Evolutionary conservation across 352 stramenopile genomes (phyloP).

Genomic region (Saprolegnia diclina): DNA sequence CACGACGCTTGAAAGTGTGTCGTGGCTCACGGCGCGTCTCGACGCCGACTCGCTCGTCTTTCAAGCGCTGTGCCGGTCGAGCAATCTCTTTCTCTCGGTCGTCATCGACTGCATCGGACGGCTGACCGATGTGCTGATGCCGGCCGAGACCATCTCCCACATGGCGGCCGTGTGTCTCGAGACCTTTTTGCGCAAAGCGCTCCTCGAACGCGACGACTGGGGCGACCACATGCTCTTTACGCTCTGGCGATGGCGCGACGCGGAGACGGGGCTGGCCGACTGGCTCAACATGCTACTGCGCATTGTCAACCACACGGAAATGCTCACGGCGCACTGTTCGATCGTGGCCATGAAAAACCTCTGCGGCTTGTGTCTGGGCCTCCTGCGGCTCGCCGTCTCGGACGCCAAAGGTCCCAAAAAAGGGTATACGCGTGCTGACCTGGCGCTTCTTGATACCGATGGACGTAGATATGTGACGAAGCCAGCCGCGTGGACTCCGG

Average conservation of each 20-base stretch:
- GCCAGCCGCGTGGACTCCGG: not conserved
- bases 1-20: not conserved
- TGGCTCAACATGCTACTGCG: slow-evolving; percentile 59
- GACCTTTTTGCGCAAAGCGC: slow-evolving; percentile 34
- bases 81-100: slow-evolving; percentile 23
- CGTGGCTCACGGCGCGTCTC: slow-evolving; percentile 4
- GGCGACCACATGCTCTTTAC: slow-evolving; percentile 54
- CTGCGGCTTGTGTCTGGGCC: slow-evolving; percentile 38
- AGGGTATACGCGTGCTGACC: not conserved
- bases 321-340: slow-evolving; percentile 40
- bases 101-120: not conserved
- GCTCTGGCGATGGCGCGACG: slow-evolving; percentile 43
- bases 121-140: not conserved
- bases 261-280: slow-evolving; percentile 23
- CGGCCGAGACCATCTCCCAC: not conserved
- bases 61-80: slow-evolving; percentile 44
- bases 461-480: not conserved
- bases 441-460: too few species aligned
- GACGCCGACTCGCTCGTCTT: slow-evolving; percentile 37
- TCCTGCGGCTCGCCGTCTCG: not conserved
- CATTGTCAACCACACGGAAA: slow-evolving; percentile 43
- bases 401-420: not conserved
- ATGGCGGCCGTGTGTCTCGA: slow-evolving; percentile 13
- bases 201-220: slow-evolving; percentile 58
- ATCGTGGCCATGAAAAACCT: slow-evolving; percentile 53